Evolutionary conservation across 768 basidiomycete species (phyloP).

Genomic region (Melanogaster broomeanus): DNA sequence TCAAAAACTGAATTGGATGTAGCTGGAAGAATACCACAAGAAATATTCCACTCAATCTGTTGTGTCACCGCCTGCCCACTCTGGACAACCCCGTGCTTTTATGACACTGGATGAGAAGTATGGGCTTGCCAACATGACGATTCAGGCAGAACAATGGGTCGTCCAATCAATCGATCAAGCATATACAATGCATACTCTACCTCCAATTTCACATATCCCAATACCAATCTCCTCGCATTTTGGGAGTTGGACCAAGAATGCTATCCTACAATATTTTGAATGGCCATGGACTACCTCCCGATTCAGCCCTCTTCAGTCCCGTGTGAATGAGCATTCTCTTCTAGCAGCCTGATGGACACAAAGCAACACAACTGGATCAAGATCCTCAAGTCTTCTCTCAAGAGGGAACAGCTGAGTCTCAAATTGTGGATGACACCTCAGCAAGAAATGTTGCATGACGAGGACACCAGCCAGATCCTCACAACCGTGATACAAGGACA

Average conservation of each 20-base stretch:
- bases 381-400: no score
- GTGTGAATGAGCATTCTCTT: background rate
- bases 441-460: no score
- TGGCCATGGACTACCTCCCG: constrained; percentile 29
- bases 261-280: constrained; percentile 17
- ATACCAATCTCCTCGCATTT: background rate
- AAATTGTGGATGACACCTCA: no score
- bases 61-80: background rate
- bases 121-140: background rate
- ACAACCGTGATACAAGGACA: no score
- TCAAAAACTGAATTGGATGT: no score
- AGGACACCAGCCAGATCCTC: no score
- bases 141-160: background rate
- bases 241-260: background rate
- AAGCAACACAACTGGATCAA: background rate
- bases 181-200: background rate
- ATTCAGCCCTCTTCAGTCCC: constrained; percentile 15
- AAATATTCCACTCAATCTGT: background rate
- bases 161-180: background rate
- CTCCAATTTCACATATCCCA: background rate
- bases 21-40: background rate
- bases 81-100: background rate
- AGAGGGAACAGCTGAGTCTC: no score
- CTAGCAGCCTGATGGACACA: background rate
- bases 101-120: background rate